Evolutionary conservation across 768 basidiomycete species (phyloP).

Genomic region (Rhizopogon sp.): DNA sequence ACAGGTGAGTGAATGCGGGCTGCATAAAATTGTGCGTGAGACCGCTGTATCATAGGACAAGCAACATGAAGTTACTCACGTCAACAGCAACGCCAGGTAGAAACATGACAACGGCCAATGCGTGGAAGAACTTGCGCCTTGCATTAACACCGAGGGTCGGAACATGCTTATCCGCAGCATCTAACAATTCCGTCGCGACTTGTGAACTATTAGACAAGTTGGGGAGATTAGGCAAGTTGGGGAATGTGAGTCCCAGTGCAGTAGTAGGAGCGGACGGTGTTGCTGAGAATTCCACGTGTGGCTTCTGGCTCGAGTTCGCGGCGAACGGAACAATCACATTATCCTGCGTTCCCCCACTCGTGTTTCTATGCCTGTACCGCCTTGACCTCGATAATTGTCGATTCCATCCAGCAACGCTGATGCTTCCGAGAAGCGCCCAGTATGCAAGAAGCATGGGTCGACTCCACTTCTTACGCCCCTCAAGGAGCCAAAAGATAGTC

Average conservation of each 20-base stretch:
- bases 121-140: conserved; percentile 95
- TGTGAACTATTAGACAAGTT: conserved; percentile 54
- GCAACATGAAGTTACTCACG: conserved; percentile 44
- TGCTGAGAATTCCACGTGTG: conserved; percentile 9
- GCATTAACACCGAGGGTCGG: conserved; percentile 89
- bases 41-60: neutral
- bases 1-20: conserved; percentile 95
- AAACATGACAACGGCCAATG: conserved; percentile 93
- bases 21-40: conserved; percentile 29
- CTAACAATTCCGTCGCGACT: conserved; percentile 58
- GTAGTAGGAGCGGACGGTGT: conserved; percentile 10
- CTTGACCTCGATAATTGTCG: conserved; percentile 80
- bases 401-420: conserved; percentile 95
- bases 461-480: conserved; percentile 75
- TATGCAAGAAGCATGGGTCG: conserved; percentile 75
- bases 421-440: conserved; percentile 74
- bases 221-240: conserved; percentile 48
- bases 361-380: conserved; percentile 51
- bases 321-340: conserved; percentile 25
- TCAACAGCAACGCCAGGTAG: conserved; percentile 90
- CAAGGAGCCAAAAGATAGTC: conserved; percentile 71
- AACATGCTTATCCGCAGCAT: conserved; percentile 86
- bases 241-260: conserved; percentile 30
- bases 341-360: conserved; percentile 28
- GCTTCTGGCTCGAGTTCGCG: conserved; percentile 19